Evolutionary conservation across 2,329 filamentous ascomycete genomes (phyloP), one percentile per base, ranked within the genome.

Genomic region (Immersiporthe knoxdaviesiana): DNA sequence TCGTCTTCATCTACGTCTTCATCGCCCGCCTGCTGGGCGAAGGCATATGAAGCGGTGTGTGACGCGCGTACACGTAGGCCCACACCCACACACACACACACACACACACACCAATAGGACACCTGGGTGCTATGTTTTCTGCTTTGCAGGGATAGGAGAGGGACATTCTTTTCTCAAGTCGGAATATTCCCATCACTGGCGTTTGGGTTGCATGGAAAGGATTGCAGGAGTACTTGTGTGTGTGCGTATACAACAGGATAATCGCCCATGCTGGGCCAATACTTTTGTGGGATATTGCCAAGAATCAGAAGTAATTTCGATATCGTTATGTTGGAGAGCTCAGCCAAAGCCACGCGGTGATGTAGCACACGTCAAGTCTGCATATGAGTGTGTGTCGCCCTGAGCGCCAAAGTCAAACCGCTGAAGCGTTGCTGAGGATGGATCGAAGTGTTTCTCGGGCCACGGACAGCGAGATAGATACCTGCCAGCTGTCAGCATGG

Each of bases 1-100:
- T 89, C 24, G 84, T 97, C 37, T 92, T 98, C 76, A 80, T 91
- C 21, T 98, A 97, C 79, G 94, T 97, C 14, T 80, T 97, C 63
- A 84, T 97, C 68, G 91, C 93, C 41, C 86, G 95, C 74, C 79
- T 97, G 18, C 79, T 97, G 44, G 89, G 89, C 52, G 79, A 80
- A 54, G 82, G 81, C 74, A 77, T 59, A 60, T 71, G 39, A 67
- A 10, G 56, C 18, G 30, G 56, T n/a, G n/a, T n/a, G n/a, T 11
- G 32, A 30, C 32, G 12, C 18, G 7, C 44, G 18, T 18, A 4
- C 41, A 16, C 41, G 12, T 12, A 18, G 2, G 18, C 16, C 5
- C 41, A 44, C 41, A 44, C 16, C 6, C 37, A 39, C 37, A 10
- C 44, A n/a, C 44, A 10, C 44, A 18, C 16, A 4, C 16, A 44